Percentiles rank a stretch among this genome's conserved stretches.
phyloP scores from a whole-genome alignment of 148 eudicot genomes.

The Vaccinium macrocarpon region DNA sequence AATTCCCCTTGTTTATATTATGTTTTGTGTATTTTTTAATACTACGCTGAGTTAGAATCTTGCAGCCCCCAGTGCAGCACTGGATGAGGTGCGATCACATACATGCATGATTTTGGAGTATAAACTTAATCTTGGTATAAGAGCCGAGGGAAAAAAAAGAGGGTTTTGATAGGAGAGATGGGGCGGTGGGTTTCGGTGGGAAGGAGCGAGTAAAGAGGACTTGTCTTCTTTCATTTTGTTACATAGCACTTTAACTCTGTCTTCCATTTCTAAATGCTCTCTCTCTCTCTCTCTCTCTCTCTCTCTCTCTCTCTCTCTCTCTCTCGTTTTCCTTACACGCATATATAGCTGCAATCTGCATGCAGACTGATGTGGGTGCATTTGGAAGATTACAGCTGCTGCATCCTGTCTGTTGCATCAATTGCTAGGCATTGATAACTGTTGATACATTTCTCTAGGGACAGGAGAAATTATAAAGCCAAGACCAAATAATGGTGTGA shows the following conservation, averaged over 20 bases:
- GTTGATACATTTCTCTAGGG: too few species aligned
- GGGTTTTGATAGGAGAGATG: neutral
- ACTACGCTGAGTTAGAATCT: too few species aligned
- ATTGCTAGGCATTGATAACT: neutral
- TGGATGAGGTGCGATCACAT: too few species aligned
- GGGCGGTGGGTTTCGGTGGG: neutral
- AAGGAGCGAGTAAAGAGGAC: neutral
- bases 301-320: neutral
- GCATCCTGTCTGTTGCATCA: neutral
- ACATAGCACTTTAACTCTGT: neutral
- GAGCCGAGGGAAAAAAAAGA: neutral
- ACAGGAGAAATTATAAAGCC: too few species aligned
- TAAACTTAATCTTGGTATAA: too few species aligned
- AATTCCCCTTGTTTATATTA: too few species aligned
- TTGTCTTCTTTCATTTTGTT: slow-evolving; percentile 4
- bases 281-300: slow-evolving; percentile 8
- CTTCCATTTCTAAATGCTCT: neutral
- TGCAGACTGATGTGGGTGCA: neutral
- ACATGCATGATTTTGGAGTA: too few species aligned
- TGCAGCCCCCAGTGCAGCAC: too few species aligned
- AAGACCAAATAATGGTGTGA: too few species aligned
- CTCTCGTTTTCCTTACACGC: neutral
- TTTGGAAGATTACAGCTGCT: neutral
- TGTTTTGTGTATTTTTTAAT: too few species aligned
- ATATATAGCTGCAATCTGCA: neutral